Conservation (phyloP, 2,329 filamentous ascomycete species). For the Penicillium expansum region DNA sequence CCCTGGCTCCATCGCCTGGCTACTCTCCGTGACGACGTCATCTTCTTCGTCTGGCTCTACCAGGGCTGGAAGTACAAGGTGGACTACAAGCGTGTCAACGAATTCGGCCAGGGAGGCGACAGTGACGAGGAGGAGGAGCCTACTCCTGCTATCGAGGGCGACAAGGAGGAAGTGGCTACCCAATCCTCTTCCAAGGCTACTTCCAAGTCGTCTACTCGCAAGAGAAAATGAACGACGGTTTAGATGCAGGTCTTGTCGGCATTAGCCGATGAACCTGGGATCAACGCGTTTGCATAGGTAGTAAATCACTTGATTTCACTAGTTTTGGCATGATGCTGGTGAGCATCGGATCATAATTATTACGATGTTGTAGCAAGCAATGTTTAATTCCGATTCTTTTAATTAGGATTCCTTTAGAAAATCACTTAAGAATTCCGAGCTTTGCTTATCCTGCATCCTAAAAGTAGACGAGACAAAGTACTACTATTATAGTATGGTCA, state of each 20-base stretch:
- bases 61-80: conserved; percentile 90
- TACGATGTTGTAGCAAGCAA: not conserved
- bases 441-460: not conserved
- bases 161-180: conserved; percentile 21
- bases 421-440: not conserved
- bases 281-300: not conserved
- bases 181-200: conserved; percentile 32
- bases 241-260: not conserved
- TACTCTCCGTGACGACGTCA: conserved; percentile 90
- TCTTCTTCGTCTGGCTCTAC: conserved; percentile 97
- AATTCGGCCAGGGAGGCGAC: conserved; percentile 98
- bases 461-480: not conserved
- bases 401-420: not conserved
- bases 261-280: not conserved
- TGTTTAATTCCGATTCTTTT: not conserved
- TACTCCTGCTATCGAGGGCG: conserved; percentile 13
- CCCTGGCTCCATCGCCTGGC: conserved; percentile 87
- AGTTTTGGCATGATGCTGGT: not conserved
- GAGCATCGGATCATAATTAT: not conserved
- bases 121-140: conserved; percentile 61
- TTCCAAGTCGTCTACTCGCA: conserved; percentile 31
- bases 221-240: conserved; percentile 32
- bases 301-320: not conserved
- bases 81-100: conserved; percentile 89
- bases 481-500: not conserved